Conservation (phyloP, 2,329 filamentous ascomycete species). For the Dryadomyces sulphureus region DNA sequence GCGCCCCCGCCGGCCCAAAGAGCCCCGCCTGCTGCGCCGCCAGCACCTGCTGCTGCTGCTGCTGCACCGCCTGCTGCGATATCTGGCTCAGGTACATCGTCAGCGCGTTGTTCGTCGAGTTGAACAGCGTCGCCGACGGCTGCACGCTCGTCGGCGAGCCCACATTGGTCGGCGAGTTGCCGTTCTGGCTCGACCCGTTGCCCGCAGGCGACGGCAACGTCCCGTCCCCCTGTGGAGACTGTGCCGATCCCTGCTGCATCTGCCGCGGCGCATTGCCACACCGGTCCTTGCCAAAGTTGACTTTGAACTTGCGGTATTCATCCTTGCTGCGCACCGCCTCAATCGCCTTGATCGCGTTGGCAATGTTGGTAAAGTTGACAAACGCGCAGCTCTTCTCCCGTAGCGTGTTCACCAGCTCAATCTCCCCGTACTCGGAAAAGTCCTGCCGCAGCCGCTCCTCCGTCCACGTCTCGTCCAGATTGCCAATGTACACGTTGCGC, state of each 20-base stretch:
- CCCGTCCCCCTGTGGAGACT: constrained; percentile 51
- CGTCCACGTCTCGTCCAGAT: constrained; percentile 92
- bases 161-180: constrained; percentile 39
- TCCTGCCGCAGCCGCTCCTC: constrained; percentile 92
- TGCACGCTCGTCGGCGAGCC: constrained; percentile 15
- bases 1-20: constrained; percentile 57
- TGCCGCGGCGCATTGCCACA: constrained; percentile 94
- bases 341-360: constrained; percentile 98
- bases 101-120: constrained; percentile 72
- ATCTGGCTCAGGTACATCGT: constrained; percentile 88
- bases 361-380: constrained; percentile 99
- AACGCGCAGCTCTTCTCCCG: constrained; percentile 99
- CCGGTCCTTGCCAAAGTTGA: constrained; percentile 98
- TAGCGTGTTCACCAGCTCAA: constrained; percentile 90
- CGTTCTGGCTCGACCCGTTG: constrained; percentile 45
- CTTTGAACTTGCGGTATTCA: constrained; percentile 97
- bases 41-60: constrained; percentile 59
- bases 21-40: constrained; percentile 66
- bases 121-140: constrained; percentile 59
- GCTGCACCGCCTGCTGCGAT: constrained; percentile 54
- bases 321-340: constrained; percentile 89
- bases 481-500: constrained; percentile 96
- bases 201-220: constrained; percentile 43
- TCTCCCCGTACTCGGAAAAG: constrained; percentile 94
- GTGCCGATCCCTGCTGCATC: constrained; percentile 34